Percentiles rank a stretch among this genome's conserved stretches.
Evolutionary conservation across 1,139 yeast species (phyloP).

Genomic region (Debaryomyces subglobosus): DNA sequence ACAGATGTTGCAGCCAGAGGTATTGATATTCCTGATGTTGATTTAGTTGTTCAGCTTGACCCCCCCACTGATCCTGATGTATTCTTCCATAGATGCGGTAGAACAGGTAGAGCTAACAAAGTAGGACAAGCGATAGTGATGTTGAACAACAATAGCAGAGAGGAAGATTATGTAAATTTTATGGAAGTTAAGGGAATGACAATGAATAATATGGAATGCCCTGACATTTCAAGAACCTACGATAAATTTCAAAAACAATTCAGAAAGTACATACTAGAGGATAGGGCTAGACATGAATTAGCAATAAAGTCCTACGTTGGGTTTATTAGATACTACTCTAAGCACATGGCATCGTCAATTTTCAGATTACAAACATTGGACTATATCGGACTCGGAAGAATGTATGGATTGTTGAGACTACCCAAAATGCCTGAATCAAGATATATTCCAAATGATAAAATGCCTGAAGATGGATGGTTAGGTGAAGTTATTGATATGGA

Average conservation of each 20-base stretch:
- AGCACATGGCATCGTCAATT: conserved; percentile 89
- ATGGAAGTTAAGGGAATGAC: conserved; percentile 72
- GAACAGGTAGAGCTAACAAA: conserved; percentile 90
- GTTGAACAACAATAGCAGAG: conserved; percentile 66
- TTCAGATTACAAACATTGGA: conserved; percentile 77
- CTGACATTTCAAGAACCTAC: conserved; percentile 25
- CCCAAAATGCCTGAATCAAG: conserved; percentile 95
- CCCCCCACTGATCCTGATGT: conserved; percentile 92
- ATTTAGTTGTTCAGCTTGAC: conserved; percentile 81
- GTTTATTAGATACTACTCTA: conserved; percentile 79
- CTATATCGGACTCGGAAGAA: conserved; percentile 68
- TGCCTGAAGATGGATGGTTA: conserved; percentile 76
- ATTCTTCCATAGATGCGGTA: conserved; percentile 86
- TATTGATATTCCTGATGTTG: conserved; percentile 90
- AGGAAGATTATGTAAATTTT: conserved; percentile 80
- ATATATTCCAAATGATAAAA: conserved; percentile 46
- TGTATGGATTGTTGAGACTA: conserved; percentile 79
- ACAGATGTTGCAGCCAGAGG: conserved; percentile 95
- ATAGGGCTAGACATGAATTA: conserved; percentile 78
- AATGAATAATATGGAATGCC: conserved; percentile 44
- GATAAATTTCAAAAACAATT: conserved; percentile 32
- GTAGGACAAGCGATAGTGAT: conserved; percentile 79
- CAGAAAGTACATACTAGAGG: conserved; percentile 65
- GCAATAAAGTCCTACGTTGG: conserved; percentile 84
- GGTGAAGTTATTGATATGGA: conserved; percentile 66